Conservation (phyloP, 2,329 filamentous ascomycete genomes). For the Xylaria sp. region DNA sequence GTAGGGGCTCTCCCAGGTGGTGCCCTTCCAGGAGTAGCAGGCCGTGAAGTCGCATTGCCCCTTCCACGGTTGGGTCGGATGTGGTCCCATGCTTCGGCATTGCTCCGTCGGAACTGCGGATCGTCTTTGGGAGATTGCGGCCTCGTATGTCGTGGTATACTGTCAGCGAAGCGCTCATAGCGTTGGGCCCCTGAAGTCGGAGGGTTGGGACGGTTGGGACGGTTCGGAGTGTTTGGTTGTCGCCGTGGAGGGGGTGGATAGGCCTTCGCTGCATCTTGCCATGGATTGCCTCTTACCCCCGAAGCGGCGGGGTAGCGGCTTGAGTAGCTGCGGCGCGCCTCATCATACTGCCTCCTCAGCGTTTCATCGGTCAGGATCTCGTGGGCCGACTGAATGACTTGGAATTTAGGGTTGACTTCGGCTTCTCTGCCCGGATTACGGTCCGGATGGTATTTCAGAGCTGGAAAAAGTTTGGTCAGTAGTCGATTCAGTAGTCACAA, state of each 20-base stretch:
- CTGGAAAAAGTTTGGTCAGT: slow-evolving; percentile 56
- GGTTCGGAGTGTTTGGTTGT: slow-evolving; percentile 36
- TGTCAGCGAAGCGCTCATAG: slow-evolving; percentile 49
- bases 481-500: neutral
- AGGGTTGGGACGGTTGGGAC: slow-evolving; percentile 37
- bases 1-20: slow-evolving; percentile 44
- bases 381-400: slow-evolving; percentile 85
- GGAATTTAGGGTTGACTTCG: slow-evolving; percentile 84
- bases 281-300: slow-evolving; percentile 67
- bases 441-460: slow-evolving; percentile 87
- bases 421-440: slow-evolving; percentile 85
- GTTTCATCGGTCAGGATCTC: slow-evolving; percentile 71
- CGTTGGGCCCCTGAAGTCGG: slow-evolving; percentile 55
- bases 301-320: slow-evolving; percentile 59
- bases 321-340: slow-evolving; percentile 52
- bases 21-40: slow-evolving; percentile 42
- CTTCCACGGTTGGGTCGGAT: slow-evolving; percentile 45
- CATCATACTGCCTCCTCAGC: slow-evolving; percentile 64
- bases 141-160: slow-evolving; percentile 38
- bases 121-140: slow-evolving; percentile 41
- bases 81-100: slow-evolving; percentile 52
- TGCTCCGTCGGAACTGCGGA: slow-evolving; percentile 41
- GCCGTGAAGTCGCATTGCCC: slow-evolving; percentile 39
- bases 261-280: slow-evolving; percentile 59
- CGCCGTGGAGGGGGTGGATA: slow-evolving; percentile 61